Evolutionary conservation across 2,329 filamentous ascomycete genomes (phyloP).

Genomic region (Thermoascus crustaceus): DNA sequence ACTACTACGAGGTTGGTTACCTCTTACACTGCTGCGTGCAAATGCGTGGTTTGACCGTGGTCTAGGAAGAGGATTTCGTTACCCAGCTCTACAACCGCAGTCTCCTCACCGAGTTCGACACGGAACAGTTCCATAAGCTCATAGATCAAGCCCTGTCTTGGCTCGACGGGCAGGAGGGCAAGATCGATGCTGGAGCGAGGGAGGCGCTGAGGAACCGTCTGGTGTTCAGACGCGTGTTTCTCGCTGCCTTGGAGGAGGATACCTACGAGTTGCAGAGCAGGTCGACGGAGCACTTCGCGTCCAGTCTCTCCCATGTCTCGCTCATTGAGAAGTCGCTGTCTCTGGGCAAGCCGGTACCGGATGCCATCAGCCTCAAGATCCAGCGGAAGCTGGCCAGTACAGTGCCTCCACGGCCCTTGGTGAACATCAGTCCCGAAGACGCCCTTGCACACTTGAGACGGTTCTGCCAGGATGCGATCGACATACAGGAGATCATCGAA

Average conservation of each 20-base stretch:
- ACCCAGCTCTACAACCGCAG: conserved; percentile 80
- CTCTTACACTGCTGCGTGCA: conserved; percentile 1
- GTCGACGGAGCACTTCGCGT: conserved; percentile 19
- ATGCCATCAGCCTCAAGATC: conserved; percentile 82
- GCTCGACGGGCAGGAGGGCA: conserved; percentile 32
- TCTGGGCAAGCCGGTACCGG: conserved; percentile 58
- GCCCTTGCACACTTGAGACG: conserved; percentile 62
- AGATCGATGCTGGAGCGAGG: conserved; percentile 29
- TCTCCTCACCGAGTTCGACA: conserved; percentile 58
- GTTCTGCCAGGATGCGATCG: conserved; percentile 63
- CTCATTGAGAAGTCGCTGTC: conserved; percentile 52
- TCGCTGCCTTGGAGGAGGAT: conserved; percentile 33
- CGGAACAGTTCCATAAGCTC: conserved; percentile 47
- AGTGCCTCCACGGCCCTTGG: conserved; percentile 84
- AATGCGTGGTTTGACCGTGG: conserved; percentile 10
- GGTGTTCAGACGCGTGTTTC: conserved; percentile 50
- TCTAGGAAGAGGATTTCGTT: conserved; percentile 89
- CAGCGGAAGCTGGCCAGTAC: conserved; percentile 89
- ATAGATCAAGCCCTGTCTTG: conserved; percentile 50
- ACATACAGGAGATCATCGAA: conserved; percentile 59
- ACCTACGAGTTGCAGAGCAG: conserved; percentile 22
- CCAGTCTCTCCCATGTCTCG: conserved; percentile 40
- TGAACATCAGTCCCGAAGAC: conserved; percentile 64
- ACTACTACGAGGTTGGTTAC: conserved; percentile 71
- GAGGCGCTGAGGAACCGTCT: conserved; percentile 59